Evolutionary conservation across 805 yeast species (phyloP).

Genomic region (Torulaspora delbrueckii): DNA sequence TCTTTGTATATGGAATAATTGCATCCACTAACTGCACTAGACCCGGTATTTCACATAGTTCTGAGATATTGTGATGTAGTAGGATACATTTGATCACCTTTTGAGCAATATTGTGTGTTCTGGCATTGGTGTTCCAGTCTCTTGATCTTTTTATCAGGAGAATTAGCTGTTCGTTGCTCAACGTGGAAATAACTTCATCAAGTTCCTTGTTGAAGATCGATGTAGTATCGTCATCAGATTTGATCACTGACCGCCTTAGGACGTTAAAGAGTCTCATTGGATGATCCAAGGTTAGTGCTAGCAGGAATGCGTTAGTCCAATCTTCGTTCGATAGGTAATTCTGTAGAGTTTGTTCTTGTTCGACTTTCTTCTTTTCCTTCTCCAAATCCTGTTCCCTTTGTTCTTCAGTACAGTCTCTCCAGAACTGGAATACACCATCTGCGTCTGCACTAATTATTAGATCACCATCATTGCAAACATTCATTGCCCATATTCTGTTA

Average conservation of each 20-base stretch:
- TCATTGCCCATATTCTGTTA: slow-evolving; percentile 91
- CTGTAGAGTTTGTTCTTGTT: slow-evolving; percentile 81
- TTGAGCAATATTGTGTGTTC: slow-evolving; percentile 77
- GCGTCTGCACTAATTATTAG: slow-evolving; percentile 85
- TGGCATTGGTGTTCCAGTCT: slow-evolving; percentile 92
- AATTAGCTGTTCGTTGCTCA: slow-evolving; percentile 56
- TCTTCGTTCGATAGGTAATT: slow-evolving; percentile 68
- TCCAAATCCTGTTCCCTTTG: slow-evolving; percentile 48
- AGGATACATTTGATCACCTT: slow-evolving; percentile 64
- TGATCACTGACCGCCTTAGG: slow-evolving; percentile 52
- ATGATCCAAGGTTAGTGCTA: slow-evolving; percentile 83
- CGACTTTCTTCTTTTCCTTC: slow-evolving; percentile 54
- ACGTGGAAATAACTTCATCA: slow-evolving; percentile 55
- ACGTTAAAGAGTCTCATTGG: slow-evolving; percentile 85
- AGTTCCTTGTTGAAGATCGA: slow-evolving; percentile 42
- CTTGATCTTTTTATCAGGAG: slow-evolving; percentile 68
- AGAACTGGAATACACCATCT: slow-evolving; percentile 82
- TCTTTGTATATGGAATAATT: slow-evolving; percentile 82
- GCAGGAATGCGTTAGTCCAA: slow-evolving; percentile 82
- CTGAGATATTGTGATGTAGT: slow-evolving; percentile 48
- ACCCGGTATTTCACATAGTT: slow-evolving; percentile 60
- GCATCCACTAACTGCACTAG: slow-evolving; percentile 63
- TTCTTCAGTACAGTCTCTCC: slow-evolving; percentile 86
- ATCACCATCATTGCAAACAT: slow-evolving; percentile 59
- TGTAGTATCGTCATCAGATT: slow-evolving; percentile 34